Evolutionary conservation across 2,329 filamentous ascomycete genomes (phyloP).

Genomic region (Passalora sequoiae): DNA sequence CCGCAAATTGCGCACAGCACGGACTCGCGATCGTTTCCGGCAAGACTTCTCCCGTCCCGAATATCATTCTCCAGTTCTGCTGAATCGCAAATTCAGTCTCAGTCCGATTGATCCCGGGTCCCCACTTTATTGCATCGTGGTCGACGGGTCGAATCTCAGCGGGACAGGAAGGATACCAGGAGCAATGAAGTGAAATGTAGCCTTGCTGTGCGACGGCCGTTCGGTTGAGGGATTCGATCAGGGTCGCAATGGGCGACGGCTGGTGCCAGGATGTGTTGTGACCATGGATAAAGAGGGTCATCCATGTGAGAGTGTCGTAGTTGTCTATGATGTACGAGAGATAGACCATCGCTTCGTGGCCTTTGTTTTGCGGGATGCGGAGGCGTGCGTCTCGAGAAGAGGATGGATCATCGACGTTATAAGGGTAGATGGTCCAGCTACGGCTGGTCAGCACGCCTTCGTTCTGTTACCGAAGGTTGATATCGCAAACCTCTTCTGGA

Average conservation of each 20-base stretch:
- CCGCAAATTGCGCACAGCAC: conserved; percentile 34
- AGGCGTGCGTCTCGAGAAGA: conserved; percentile 31
- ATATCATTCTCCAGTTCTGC: conserved; percentile 12
- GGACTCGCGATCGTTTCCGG: conserved; percentile 33
- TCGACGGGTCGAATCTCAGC: conserved; percentile 23
- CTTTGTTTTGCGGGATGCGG: conserved; percentile 42
- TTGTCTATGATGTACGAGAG: conserved; percentile 46
- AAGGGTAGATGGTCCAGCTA: conserved; percentile 29
- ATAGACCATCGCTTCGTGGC: conserved; percentile 45
- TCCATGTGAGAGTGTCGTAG: conserved; percentile 35
- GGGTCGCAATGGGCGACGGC: conserved; percentile 20
- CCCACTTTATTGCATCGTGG: conserved; percentile 25
- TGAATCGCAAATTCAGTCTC: conserved; percentile 16
- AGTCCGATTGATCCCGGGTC: conserved; percentile 23
- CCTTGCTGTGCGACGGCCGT: conserved; percentile 21
- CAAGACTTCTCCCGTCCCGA: conserved; percentile 27
- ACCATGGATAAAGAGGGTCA: conserved; percentile 28
- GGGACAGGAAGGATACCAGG: conserved; percentile 23
- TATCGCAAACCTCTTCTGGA: conserved; percentile 9
- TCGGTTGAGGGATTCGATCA: conserved; percentile 23
- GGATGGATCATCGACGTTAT: conserved; percentile 35
- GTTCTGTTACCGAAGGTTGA: neutral
- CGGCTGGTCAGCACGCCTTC: neutral
- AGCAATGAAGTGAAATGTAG: conserved; percentile 29
- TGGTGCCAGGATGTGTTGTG: conserved; percentile 28